Percentiles rank a stretch among this genome's conserved stretches.
Evolutionary conservation across 129 eudicot genomes (phyloP).

Genomic region (Heracleum sosnowskyi): DNA sequence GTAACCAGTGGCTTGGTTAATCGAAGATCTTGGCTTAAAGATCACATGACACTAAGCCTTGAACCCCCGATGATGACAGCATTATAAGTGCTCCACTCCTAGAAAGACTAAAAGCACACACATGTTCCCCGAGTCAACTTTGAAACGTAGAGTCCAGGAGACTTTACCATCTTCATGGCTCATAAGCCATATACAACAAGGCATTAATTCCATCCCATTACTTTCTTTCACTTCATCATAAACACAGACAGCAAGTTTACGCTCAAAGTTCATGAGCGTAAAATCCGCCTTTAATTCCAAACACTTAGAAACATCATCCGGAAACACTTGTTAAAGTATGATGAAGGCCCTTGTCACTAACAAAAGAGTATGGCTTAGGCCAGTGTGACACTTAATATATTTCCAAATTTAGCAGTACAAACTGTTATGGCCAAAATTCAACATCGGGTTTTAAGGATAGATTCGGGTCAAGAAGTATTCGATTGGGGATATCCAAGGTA

Average conservation of each 20-base stretch:
- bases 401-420: no score
- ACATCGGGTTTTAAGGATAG: no score
- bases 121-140: neutral
- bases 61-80: neutral
- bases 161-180: neutral
- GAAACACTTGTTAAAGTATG: no score
- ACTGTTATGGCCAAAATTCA: no score
- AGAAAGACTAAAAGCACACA: conserved; percentile 1
- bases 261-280: neutral
- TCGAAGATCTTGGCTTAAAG: neutral
- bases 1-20: neutral
- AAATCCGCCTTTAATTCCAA: neutral
- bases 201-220: neutral
- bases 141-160: neutral
- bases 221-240: neutral
- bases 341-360: no score
- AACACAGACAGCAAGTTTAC: neutral
- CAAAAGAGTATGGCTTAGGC: no score
- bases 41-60: neutral
- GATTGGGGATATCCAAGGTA: no score
- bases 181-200: neutral
- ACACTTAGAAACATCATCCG: neutral
- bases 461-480: no score
- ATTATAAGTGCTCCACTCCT: conserved; percentile 7
- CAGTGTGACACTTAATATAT: no score